Conservation (phyloP, 1,284 basidiomycete genomes). For the Phellopilus nigrolimitatus region DNA sequence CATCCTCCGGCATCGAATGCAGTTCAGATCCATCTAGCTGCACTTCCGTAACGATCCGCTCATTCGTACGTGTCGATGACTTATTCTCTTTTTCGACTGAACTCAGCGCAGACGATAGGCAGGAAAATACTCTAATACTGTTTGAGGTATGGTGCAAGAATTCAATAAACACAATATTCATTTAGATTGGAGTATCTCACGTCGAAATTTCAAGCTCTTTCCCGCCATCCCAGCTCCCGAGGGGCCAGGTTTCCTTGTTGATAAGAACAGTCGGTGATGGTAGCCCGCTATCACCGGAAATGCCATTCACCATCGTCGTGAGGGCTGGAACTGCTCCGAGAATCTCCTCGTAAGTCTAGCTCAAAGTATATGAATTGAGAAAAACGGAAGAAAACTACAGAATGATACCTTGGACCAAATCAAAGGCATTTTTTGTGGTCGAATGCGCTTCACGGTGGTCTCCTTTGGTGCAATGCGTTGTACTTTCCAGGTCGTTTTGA, state of each 20-base stretch:
- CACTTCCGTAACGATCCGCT: background rate
- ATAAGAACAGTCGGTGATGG: constrained; percentile 4
- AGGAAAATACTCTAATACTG: background rate
- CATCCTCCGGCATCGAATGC: background rate
- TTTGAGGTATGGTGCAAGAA: background rate
- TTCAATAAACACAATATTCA: background rate
- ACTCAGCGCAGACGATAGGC: too few relatives aligned
- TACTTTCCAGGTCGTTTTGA: too few relatives aligned
- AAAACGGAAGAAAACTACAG: background rate
- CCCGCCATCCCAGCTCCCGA: background rate
- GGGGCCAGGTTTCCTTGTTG: background rate
- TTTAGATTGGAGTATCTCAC: background rate
- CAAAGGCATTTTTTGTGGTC: too few relatives aligned
- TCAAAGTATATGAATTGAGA: too few relatives aligned
- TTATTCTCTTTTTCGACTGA: background rate
- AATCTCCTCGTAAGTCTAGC: constrained; percentile 5
- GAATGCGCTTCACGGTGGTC: too few relatives aligned
- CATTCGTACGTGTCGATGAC: background rate
- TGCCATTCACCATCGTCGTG: background rate
- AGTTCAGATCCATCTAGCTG: background rate
- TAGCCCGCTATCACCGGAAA: background rate
- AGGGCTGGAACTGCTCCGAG: constrained; percentile 8
- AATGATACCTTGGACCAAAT: too few relatives aligned
- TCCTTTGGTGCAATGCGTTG: too few relatives aligned
- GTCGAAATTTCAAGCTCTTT: background rate